phyloP scores from a whole-genome alignment of 2,329 filamentous ascomycete species.

The Colletotrichum aenigma region DNA sequence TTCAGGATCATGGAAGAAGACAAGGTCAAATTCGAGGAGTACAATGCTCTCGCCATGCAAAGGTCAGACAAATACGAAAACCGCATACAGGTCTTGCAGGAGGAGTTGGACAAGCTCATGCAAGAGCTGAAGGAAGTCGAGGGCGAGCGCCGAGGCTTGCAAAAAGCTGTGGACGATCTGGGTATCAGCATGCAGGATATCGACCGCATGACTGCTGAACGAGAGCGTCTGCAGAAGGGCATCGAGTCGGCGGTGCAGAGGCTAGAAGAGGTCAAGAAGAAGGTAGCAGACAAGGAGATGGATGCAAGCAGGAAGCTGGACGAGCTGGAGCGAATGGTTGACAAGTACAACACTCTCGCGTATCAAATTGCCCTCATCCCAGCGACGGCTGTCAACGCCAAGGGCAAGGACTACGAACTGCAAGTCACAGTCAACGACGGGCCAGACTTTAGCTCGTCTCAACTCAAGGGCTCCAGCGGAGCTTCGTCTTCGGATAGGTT shows the following conservation, averaged over 20 bases:
- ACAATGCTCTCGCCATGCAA: conserved; percentile 82
- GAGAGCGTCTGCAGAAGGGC: conserved; percentile 88
- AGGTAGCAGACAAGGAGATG: conserved; percentile 83
- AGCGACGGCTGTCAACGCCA: conserved; percentile 80
- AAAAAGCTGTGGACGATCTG: conserved; percentile 87
- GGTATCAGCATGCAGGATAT: conserved; percentile 98
- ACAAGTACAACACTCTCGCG: conserved; percentile 90
- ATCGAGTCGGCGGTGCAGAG: conserved; percentile 78
- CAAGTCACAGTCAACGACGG: conserved; percentile 79
- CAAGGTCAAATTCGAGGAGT: conserved; percentile 92
- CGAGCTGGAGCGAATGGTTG: conserved; percentile 87
- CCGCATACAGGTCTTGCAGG: conserved; percentile 80
- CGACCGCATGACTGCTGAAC: conserved; percentile 96
- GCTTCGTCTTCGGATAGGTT: conserved; percentile 74
- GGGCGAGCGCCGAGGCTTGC: conserved; percentile 78
- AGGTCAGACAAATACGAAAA: conserved; percentile 89
- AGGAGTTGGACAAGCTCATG: conserved; percentile 81
- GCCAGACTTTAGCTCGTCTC: conserved; percentile 74
- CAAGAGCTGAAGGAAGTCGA: conserved; percentile 80
- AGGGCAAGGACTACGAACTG: conserved; percentile 85
- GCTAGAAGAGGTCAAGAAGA: conserved; percentile 84
- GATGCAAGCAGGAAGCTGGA: conserved; percentile 87
- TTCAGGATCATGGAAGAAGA: conserved; percentile 96
- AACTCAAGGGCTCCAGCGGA: conserved; percentile 37
- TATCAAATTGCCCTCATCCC: conserved; percentile 95